phyloP scores from a whole-genome alignment of 2,329 filamentous ascomycete genomes.

The Botrytis cinerea region DNA sequence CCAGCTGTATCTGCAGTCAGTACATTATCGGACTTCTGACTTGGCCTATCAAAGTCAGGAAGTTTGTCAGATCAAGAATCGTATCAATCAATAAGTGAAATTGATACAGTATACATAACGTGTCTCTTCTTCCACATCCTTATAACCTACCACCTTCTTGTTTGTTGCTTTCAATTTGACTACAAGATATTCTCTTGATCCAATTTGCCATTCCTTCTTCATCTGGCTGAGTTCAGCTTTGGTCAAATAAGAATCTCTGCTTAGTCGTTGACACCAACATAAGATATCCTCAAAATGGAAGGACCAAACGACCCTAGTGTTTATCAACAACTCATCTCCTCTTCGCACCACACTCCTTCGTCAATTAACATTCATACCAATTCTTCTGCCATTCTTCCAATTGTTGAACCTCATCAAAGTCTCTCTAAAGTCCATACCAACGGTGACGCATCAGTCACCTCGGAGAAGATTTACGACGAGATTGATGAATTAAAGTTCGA shows the following conservation, averaged over 20 bases:
- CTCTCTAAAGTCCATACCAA: constrained; percentile 9
- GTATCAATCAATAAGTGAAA: neutral
- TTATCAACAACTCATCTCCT: constrained; percentile 4
- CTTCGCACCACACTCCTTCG: neutral
- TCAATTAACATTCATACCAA: constrained; percentile 3
- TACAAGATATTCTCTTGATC: neutral
- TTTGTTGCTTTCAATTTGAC: neutral
- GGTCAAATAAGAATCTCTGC: neutral
- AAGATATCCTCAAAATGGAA: constrained; percentile 22
- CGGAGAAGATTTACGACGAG: constrained; percentile 19
- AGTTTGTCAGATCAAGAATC: neutral
- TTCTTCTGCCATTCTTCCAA: constrained; percentile 2
- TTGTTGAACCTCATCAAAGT: neutral
- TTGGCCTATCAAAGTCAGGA: neutral
- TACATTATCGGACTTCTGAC: constrained; percentile 12
- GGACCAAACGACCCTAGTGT: neutral
- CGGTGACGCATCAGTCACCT: constrained; percentile 5
- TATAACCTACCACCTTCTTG: neutral
- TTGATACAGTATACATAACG: neutral
- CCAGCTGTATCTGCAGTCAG: constrained; percentile 1
- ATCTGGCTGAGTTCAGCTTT: neutral
- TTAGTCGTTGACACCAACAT: neutral
- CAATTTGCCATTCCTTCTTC: neutral
- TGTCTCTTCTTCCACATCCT: neutral
- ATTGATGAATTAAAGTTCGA: constrained; percentile 23